A percentile compares a stretch with the other conserved stretches of the same genome.
phyloP scores from a whole-genome alignment of 306 rosid genomes.

The Cyclanthera cordifolia region DNA sequence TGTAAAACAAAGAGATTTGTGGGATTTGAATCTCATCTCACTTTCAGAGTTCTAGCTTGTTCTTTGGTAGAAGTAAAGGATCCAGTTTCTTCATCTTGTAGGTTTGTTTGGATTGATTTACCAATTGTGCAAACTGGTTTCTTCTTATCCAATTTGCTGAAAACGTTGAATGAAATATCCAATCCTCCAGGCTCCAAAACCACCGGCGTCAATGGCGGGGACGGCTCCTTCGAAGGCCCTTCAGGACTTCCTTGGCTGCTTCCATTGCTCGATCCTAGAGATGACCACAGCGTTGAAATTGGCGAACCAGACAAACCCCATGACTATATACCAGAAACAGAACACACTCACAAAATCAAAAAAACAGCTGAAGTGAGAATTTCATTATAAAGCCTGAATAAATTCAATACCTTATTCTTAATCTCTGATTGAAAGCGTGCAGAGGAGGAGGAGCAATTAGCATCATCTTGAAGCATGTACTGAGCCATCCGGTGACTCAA shows the following conservation, averaged over 20 bases:
- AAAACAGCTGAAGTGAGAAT: no score
- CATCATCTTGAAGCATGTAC: slow-evolving; percentile 35
- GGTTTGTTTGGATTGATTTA: slow-evolving; percentile 8
- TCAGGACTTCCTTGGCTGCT: slow-evolving; percentile 39
- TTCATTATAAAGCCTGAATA: no score
- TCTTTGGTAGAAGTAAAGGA: slow-evolving; percentile 22
- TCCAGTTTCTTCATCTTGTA: slow-evolving; percentile 9
- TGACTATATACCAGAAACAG: slow-evolving; percentile 15
- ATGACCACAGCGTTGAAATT: slow-evolving; percentile 33
- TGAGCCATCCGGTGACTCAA: slow-evolving; percentile 47
- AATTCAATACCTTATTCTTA: slow-evolving; percentile 23
- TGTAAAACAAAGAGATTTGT: not conserved
- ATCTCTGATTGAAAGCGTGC: slow-evolving; percentile 18
- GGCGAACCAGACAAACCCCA: slow-evolving; percentile 39
- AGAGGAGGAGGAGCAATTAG: slow-evolving; percentile 1
- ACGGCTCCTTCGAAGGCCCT: slow-evolving; percentile 27
- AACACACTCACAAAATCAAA: not conserved
- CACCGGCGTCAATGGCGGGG: slow-evolving; percentile 31
- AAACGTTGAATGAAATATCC: slow-evolving; percentile 6
- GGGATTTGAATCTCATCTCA: slow-evolving; percentile 14
- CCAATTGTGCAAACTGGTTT: slow-evolving; percentile 19
- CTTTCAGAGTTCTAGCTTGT: slow-evolving; percentile 44
- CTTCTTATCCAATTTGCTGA: slow-evolving; percentile 27
- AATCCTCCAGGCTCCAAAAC: slow-evolving; percentile 15
- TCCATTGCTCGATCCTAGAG: slow-evolving; percentile 32